Evolutionary conservation across 208 protist species (phyloP).

Genomic region (Acanthamoeba culbertsoni): DNA sequence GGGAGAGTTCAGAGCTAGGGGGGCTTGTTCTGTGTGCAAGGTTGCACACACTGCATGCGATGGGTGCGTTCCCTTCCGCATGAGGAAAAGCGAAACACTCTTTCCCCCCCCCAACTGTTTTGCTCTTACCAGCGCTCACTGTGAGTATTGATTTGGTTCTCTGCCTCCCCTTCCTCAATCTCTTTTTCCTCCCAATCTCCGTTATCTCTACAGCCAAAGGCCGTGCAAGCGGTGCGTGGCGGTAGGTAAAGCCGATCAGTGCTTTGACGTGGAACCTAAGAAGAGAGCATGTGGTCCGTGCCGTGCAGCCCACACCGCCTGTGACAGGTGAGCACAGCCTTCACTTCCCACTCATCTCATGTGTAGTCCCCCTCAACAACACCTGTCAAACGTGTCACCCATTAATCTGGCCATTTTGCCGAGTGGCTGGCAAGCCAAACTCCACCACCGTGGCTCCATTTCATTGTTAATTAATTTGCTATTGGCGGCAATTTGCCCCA

Average conservation of each 20-base stretch:
- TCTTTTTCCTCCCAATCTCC: not conserved
- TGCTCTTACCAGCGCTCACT: not conserved
- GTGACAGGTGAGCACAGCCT: not conserved
- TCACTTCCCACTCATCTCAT: not conserved
- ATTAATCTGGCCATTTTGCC: too few relatives aligned
- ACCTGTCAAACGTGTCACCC: not conserved
- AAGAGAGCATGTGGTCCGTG: constrained; percentile 19
- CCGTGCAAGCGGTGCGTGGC: constrained; percentile 30
- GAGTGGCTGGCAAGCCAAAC: too few relatives aligned
- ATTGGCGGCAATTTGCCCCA: too few relatives aligned
- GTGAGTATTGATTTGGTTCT: not conserved
- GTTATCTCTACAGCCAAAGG: constrained; percentile 15
- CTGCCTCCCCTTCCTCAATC: not conserved
- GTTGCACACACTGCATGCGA: not conserved
- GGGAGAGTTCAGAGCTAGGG: not conserved
- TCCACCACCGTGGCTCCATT: too few relatives aligned
- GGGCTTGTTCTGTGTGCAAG: constrained; percentile 9
- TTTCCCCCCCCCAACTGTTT: not conserved
- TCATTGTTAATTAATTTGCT: too few relatives aligned
- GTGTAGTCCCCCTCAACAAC: not conserved
- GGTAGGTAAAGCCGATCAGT: constrained; percentile 24
- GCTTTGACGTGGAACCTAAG: constrained; percentile 46
- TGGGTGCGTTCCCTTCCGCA: not conserved
- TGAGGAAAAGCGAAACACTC: not conserved
- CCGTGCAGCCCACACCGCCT: not conserved